Evolutionary conservation across 2,329 filamentous ascomycete genomes (phyloP).

Genomic region (Sclerotinia glacialis): DNA sequence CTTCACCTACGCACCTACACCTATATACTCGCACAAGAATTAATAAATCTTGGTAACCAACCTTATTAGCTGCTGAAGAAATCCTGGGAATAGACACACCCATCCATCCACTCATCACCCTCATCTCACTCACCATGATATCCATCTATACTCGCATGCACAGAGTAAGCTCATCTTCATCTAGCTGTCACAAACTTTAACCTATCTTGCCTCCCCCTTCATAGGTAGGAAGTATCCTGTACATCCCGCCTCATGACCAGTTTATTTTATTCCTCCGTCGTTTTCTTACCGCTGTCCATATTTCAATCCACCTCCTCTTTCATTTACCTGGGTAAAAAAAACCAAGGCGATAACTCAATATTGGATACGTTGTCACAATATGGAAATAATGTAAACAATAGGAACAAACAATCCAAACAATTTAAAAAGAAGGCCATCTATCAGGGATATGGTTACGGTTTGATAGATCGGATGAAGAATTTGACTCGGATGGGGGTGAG

Average conservation of each 20-base stretch:
- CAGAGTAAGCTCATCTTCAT: not conserved
- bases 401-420: not conserved
- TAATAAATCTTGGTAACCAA: slow-evolving; percentile 1
- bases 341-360: not conserved
- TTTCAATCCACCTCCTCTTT: not conserved
- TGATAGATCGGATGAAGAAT: not conserved
- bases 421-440: not conserved
- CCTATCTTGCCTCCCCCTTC: slow-evolving; percentile 3
- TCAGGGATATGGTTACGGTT: not conserved
- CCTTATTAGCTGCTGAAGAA: slow-evolving; percentile 6
- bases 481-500: not conserved
- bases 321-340: not conserved
- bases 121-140: not conserved
- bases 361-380: slow-evolving; percentile 8
- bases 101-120: too few relatives aligned
- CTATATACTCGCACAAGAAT: not conserved
- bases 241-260: not conserved
- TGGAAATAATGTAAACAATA: not conserved
- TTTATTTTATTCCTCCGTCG: not conserved
- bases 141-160: not conserved
- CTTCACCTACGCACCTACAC: not conserved
- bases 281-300: too few relatives aligned
- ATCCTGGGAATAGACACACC: not conserved
- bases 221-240: too few relatives aligned
- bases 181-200: not conserved